Evolutionary conservation across 495 filamentous ascomycete genomes (phyloP).

Genomic region (Hypomontagnella submonticulosa): DNA sequence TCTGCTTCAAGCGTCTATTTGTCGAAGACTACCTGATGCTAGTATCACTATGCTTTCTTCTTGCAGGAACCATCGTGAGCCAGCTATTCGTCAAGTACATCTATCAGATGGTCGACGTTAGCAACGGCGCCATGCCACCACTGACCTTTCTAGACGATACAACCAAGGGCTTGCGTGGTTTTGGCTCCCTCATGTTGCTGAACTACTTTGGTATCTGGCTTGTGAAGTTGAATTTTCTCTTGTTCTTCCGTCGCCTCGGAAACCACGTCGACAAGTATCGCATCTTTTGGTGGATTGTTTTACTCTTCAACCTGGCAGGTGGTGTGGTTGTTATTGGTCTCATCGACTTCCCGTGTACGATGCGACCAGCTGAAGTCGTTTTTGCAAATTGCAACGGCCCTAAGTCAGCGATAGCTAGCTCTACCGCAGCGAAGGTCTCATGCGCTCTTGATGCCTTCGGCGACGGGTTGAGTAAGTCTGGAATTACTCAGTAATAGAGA

Average conservation of each 20-base stretch:
- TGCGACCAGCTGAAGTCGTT: neutral
- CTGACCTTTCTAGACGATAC: neutral
- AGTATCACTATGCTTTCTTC: conserved; percentile 1
- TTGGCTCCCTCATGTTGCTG: neutral
- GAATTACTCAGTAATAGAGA: neutral
- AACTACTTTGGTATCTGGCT: conserved; percentile 21
- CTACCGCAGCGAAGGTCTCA: conserved; percentile 10
- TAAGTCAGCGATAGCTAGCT: no score
- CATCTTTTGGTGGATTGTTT: conserved; percentile 43
- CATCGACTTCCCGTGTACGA: no score
- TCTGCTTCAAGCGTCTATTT: conserved; percentile 7
- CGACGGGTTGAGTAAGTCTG: conserved; percentile 40
- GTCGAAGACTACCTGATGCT: conserved; percentile 22
- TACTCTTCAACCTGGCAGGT: conserved; percentile 30
- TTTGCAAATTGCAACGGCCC: no score
- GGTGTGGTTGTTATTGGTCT: no score
- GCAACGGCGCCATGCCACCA: neutral
- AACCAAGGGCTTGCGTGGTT: neutral
- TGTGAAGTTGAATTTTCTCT: conserved; percentile 48
- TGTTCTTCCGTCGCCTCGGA: conserved; percentile 50
- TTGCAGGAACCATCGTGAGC: neutral
- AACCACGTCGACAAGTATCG: conserved; percentile 29
- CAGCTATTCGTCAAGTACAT: neutral
- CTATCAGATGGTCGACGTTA: neutral
- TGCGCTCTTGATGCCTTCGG: conserved; percentile 37